phyloP scores from a whole-genome alignment of 2,329 filamentous ascomycete genomes.

The Penicillium vulpinum region DNA sequence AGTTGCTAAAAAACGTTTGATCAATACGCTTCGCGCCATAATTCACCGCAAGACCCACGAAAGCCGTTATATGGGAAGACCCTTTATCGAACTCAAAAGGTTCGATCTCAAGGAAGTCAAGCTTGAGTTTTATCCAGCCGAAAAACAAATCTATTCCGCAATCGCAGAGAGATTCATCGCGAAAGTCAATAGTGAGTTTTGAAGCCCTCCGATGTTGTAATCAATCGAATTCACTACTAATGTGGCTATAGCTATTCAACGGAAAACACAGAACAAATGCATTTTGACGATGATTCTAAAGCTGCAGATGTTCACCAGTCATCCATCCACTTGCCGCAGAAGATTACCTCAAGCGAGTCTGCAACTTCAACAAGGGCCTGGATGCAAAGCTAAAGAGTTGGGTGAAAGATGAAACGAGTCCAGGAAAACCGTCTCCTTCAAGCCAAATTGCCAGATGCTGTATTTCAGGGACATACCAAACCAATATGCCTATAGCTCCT shows the following conservation, averaged over 20 bases:
- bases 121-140: not conserved
- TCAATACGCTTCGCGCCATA: not conserved
- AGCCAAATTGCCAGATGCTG: not conserved
- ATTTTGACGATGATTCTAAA: conserved; percentile 1
- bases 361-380: not conserved
- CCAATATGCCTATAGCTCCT: not conserved
- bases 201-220: not conserved
- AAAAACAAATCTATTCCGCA: not conserved
- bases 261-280: not conserved
- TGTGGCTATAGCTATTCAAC: not conserved
- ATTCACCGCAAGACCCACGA: conserved; percentile 1
- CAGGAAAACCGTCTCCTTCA: not conserved
- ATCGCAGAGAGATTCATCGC: not conserved
- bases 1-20: not conserved
- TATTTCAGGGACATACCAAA: not conserved
- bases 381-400: not conserved
- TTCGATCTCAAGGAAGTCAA: not conserved
- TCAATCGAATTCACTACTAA: not conserved
- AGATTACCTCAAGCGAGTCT: conserved; percentile 1
- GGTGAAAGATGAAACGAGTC: not conserved
- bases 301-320: not conserved
- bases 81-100: not conserved
- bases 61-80: not conserved
- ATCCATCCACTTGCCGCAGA: not conserved
- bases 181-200: not conserved